A percentile compares a stretch with the other conserved stretches of the same genome.
Conservation (phyloP, 2,329 filamentous ascomycete genomes). For the Mollisiaceae sp. region DNA sequence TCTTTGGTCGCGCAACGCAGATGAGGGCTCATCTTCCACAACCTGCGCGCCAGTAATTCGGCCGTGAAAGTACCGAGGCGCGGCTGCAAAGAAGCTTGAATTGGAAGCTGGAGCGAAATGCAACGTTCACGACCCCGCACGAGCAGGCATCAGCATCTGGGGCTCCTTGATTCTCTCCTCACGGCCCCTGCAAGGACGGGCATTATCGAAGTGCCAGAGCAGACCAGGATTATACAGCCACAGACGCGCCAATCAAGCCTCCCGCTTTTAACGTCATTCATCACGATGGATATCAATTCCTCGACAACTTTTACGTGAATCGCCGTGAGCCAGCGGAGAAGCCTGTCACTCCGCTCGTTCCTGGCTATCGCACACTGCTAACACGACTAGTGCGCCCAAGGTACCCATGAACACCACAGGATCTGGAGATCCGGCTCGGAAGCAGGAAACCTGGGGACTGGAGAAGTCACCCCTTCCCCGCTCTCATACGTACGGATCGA, state of each 20-base stretch:
- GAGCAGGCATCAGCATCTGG: background rate
- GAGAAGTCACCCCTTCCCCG: background rate
- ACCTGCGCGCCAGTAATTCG: constrained; percentile 28
- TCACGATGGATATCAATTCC: background rate
- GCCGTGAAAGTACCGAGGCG: constrained; percentile 22
- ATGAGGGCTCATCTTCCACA: background rate
- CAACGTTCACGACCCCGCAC: constrained; percentile 23
- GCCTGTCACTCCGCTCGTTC: background rate
- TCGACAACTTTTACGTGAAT: background rate
- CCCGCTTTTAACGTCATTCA: constrained; percentile 24
- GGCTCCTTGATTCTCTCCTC: background rate
- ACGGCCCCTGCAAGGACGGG: background rate
- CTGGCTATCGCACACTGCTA: constrained; percentile 6
- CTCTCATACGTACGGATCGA: background rate
- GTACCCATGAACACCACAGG: background rate
- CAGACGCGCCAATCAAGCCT: constrained; percentile 32
- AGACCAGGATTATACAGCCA: constrained; percentile 12
- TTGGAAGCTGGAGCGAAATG: background rate
- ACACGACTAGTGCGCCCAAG: background rate
- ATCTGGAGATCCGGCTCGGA: background rate
- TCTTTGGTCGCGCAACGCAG: constrained; percentile 1
- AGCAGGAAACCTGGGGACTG: background rate
- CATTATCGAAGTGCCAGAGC: background rate
- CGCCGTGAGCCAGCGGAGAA: background rate
- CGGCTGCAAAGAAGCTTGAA: constrained; percentile 23